Percentiles rank a stretch among this genome's conserved stretches.
phyloP scores from a whole-genome alignment of 2,329 filamentous ascomycete species.

The Colletotrichum paranaense region DNA sequence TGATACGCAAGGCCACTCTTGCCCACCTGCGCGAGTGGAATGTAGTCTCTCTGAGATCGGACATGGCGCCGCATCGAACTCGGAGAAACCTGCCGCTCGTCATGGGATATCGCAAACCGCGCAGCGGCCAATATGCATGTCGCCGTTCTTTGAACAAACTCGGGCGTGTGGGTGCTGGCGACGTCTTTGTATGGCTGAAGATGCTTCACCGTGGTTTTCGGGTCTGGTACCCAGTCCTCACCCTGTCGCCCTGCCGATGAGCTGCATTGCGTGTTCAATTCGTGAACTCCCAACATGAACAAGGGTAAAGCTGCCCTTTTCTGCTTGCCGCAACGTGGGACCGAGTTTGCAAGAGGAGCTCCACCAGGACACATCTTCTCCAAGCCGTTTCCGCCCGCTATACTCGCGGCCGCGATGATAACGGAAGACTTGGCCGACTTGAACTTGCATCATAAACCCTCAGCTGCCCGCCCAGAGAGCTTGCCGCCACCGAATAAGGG shows the following conservation, averaged over 20 bases:
- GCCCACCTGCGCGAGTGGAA: background rate
- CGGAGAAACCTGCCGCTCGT: conserved; percentile 6
- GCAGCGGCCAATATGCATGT: background rate
- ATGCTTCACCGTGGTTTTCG: conserved; percentile 22
- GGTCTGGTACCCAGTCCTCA: background rate
- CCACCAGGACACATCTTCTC: background rate
- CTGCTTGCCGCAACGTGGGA: background rate
- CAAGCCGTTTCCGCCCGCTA: background rate
- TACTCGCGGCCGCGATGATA: conserved; percentile 4
- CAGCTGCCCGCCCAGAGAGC: conserved; percentile 1
- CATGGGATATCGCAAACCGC: conserved; percentile 5
- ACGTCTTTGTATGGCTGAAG: background rate
- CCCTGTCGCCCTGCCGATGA: background rate
- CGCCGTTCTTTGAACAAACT: background rate
- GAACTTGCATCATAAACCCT: conserved; percentile 1
- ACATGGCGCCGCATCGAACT: conserved; percentile 4
- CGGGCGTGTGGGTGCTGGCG: conserved; percentile 2
- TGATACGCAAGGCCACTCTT: background rate
- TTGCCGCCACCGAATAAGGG: background rate
- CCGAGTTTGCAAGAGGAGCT: background rate
- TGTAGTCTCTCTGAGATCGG: conserved; percentile 7
- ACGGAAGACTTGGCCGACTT: conserved; percentile 1
- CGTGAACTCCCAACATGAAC: background rate
- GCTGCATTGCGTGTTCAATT: conserved; percentile 7
- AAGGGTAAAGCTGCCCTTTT: background rate